Evolutionary conservation across 495 filamentous ascomycete genomes (phyloP), one percentile per base, ranked within the genome.

Genomic region (Entonaema liquescens): DNA sequence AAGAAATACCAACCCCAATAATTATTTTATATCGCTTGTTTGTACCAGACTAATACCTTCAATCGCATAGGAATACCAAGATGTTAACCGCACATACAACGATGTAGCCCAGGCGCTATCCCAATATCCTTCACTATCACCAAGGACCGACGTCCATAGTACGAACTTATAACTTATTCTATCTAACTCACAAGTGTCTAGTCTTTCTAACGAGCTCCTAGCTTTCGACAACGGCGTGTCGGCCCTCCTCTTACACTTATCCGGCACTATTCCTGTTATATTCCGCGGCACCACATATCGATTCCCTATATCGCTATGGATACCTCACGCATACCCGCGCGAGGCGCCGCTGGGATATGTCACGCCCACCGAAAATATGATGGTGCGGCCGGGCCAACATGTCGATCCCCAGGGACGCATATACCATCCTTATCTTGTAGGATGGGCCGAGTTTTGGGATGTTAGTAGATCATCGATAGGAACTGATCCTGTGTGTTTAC

Each of bases 131-230:
- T 91, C 92, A 7, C 86, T 99, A 28, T 90, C 90, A 2, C 93
- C 94, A n/a, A 88, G 92, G 67, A 99, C 96, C 40, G 93, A 97
- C 77, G 95, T 98, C 56, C 97, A 98, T 80, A 98, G 94, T 97
- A 86, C 73, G 88, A 19, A 78, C 12, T 13, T 15, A 17, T 28
- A 6, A n/a, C 23, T 6, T 61, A 13, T 2, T 8, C 19, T 29
- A 11, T 15, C 1, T 58, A 19, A 40, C 25, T 12, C 5, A 36
- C 57, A 8, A 52, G 62, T 63, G 13, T 59, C 26, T 40, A 26
- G n/a, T 11, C 49, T 36, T 33, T 28, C 53, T 64, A 67, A 62
- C 53, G 17, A 57, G 26, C 23, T 17, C 19, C 31, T 71, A 98
- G 94, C 95, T 42, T 95, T 93, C 80, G 93, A 97, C 73, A 93